Percentiles rank a stretch among this genome's conserved stretches.
These are phyloP conservation scores for Pyrus betulifolia DNA, from an alignment of 306 rosid species.

Conservation along the genomic window DNA sequence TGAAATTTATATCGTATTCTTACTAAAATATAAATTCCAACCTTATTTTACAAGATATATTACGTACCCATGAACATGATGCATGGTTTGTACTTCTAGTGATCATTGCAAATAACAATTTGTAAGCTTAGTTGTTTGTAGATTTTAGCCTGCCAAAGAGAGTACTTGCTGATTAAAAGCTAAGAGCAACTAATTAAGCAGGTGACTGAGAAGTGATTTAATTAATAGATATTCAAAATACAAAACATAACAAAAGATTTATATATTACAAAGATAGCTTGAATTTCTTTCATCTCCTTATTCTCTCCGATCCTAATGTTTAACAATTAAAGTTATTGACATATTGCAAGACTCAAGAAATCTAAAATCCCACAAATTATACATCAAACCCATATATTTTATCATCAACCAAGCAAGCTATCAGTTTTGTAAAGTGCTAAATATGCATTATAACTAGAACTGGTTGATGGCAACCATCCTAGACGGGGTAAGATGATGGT, in stretches of 20 bases:
- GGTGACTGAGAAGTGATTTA: not conserved
- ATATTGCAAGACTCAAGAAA: not conserved
- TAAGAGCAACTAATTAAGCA: not conserved
- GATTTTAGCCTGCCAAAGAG: not conserved
- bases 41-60: not conserved
- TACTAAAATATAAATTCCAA: no score
- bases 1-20: not conserved
- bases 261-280: not conserved
- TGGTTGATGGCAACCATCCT: slow-evolving; percentile 30
- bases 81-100: not conserved
- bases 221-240: not conserved
- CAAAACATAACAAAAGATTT: not conserved
- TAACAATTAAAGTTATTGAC: not conserved
- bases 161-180: not conserved
- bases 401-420: not conserved
- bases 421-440: not conserved
- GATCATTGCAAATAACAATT: not conserved
- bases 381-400: not conserved
- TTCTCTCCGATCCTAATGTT: not conserved
- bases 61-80: not conserved
- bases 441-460: not conserved
- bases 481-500: slow-evolving; percentile 47
- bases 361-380: not conserved
- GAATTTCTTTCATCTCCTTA: not conserved
- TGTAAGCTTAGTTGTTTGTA: not conserved